A percentile compares a stretch with the other conserved stretches of the same genome.
Conservation (phyloP, 768 basidiomycete genomes). For the Cystofilobasidium bisporidii region DNA sequence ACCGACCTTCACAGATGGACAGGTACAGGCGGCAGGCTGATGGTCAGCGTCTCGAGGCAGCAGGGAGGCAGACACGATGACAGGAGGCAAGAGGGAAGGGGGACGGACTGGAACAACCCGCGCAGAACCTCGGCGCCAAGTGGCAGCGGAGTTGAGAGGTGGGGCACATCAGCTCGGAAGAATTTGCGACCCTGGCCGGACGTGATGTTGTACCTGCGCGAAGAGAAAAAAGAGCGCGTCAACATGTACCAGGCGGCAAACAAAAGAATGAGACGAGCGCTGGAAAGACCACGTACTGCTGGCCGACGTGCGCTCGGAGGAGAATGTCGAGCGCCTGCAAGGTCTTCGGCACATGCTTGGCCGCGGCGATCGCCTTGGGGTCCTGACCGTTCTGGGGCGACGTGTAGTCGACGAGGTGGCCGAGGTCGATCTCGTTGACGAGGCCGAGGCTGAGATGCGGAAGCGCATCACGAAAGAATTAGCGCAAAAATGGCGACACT, state of each 20-base stretch:
- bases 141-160: not conserved
- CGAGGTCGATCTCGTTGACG: not conserved
- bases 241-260: too few relatives aligned
- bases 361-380: not conserved
- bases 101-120: not conserved
- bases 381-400: not conserved
- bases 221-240: too few relatives aligned
- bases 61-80: not conserved
- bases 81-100: too few relatives aligned
- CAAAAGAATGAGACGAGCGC: not conserved
- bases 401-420: not conserved
- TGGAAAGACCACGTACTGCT: not conserved
- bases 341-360: not conserved
- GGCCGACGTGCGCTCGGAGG: not conserved
- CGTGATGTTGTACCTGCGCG: not conserved
- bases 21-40: not conserved
- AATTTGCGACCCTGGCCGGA: not conserved
- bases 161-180: too few relatives aligned
- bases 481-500: too few relatives aligned
- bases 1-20: not conserved
- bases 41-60: too few relatives aligned
- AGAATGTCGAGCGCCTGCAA: slow-evolving; percentile 8
- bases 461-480: too few relatives aligned
- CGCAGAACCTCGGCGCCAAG: not conserved
- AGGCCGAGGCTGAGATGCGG: not conserved